Evolutionary conservation across 2,329 filamentous ascomycete species (phyloP), one percentile per base, ranked within the genome.

Genomic region (Sporothrix dimorphospora): DNA sequence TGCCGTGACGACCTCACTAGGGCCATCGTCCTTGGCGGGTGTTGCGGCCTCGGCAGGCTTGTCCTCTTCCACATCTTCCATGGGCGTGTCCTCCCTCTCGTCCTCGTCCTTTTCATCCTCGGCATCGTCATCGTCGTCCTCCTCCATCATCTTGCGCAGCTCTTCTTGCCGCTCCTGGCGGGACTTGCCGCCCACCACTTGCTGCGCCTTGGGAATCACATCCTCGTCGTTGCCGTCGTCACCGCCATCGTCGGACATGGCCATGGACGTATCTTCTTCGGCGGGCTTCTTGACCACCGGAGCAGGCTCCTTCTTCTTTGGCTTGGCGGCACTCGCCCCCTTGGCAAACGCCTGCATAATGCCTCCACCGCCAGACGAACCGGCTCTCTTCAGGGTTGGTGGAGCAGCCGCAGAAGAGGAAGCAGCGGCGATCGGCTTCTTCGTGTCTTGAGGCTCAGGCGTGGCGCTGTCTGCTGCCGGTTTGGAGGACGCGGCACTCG

Each of bases 331-430:
- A 3, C 84, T 80, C 5, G 85, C 83, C 3, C 85, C 80, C 77
- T 91, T 93, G 16, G 92, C 92, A 79, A 97, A 97, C 0, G 93
- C 92, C 73, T 91, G 90, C 85, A 96, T 94, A 34, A 97, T 88
- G 73, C 75, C 73, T 27, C 74, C 74, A 6, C 71, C 65, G 42
- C 88, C 87, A 2, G 82, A 83, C 14, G 90, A 88, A 19, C 83
- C 85, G 3, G 78, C 70, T 67, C 83, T 84, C 76, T 85, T 86
- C 2, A 86, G 75, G 0, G 80, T 65, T 5, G 72, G 70, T 1
- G 71, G 34, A 19, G 82, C 76, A 4, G 78, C 72, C 1, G 65
- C 70, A 40, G 70, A 49, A 2, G 71, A 19, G 1, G 66, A 40
- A 1, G 66, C 49, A 6, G 66, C 66, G 7, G 66, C 47, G 6